Evolutionary conservation across 2,329 filamentous ascomycete genomes (phyloP).

Genomic region (Aspergillus floridensis): DNA sequence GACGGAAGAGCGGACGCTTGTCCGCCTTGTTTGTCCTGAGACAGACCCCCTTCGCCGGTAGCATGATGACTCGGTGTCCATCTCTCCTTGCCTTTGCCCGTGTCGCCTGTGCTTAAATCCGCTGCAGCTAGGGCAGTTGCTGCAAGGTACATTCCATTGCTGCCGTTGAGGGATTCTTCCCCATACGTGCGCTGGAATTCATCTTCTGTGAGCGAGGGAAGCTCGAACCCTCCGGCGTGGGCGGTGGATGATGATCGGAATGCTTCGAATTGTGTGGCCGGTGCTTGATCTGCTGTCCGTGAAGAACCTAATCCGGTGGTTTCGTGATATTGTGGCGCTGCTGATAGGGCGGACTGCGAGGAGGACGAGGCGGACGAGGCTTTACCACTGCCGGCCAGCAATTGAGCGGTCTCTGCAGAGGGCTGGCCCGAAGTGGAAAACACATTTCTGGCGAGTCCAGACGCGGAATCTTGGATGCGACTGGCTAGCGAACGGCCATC

Average conservation of each 20-base stretch:
- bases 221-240: constrained; percentile 16
- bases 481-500: constrained; percentile 23
- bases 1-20: constrained; percentile 13
- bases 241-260: constrained; percentile 22
- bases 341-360: constrained; percentile 18
- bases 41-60: neutral
- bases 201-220: constrained; percentile 20
- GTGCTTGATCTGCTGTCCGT: constrained; percentile 4
- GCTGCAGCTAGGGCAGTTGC: neutral
- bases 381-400: constrained; percentile 24
- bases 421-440: constrained; percentile 24
- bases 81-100: constrained; percentile 4
- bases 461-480: constrained; percentile 36
- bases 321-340: constrained; percentile 18
- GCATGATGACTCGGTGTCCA: neutral
- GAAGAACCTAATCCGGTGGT: constrained; percentile 9
- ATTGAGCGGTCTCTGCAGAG: constrained; percentile 22
- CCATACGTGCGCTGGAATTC: constrained; percentile 23
- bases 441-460: constrained; percentile 32
- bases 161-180: constrained; percentile 1
- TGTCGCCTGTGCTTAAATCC: neutral
- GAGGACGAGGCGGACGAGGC: constrained; percentile 17
- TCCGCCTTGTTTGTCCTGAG: neutral
- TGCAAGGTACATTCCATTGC: neutral
- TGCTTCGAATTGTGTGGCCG: constrained; percentile 14